phyloP scores from a whole-genome alignment of 805 yeast species.

The Saitoella complicata region DNA sequence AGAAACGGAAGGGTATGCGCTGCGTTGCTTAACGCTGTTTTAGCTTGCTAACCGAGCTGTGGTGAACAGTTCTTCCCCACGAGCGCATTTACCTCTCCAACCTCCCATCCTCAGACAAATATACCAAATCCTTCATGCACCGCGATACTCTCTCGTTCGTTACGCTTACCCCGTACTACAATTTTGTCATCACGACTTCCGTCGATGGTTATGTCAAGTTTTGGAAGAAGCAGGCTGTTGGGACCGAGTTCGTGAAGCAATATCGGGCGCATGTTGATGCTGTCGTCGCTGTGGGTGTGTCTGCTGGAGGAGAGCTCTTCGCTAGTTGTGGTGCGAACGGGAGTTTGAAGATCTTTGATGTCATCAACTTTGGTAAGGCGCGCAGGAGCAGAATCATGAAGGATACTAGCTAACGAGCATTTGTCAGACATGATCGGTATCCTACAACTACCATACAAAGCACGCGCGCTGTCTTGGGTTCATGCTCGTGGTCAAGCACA shows the following conservation, averaged over 20 bases:
- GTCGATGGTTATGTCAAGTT: constrained; percentile 23
- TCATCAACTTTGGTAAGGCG: constrained; percentile 24
- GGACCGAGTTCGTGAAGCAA: constrained; percentile 22
- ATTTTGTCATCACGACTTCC: constrained; percentile 19
- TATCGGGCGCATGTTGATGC: constrained; percentile 15
- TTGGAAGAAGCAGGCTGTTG: constrained; percentile 17
- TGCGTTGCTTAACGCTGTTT: too few species aligned
- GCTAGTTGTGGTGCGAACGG: constrained; percentile 15
- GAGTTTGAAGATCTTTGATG: constrained; percentile 22
- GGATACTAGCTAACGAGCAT: too few species aligned
- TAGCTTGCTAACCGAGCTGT: not conserved
- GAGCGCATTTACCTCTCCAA: constrained; percentile 9
- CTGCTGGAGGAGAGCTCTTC: constrained; percentile 16
- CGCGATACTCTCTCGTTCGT: constrained; percentile 8
- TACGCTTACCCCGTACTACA: constrained; percentile 8
- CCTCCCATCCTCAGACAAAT: constrained; percentile 13
- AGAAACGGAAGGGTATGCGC: constrained; percentile 6
- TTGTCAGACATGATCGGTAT: too few species aligned
- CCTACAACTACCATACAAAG: too few species aligned
- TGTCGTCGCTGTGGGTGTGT: constrained; percentile 10
- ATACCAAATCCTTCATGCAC: constrained; percentile 17
- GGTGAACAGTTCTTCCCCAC: constrained; percentile 8
- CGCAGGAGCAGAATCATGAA: constrained; percentile 17
- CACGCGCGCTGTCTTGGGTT: too few species aligned
- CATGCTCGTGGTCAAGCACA: constrained; percentile 6